phyloP scores from a whole-genome alignment of 2,329 filamentous ascomycete species.

The Colletotrichum viniferum region DNA sequence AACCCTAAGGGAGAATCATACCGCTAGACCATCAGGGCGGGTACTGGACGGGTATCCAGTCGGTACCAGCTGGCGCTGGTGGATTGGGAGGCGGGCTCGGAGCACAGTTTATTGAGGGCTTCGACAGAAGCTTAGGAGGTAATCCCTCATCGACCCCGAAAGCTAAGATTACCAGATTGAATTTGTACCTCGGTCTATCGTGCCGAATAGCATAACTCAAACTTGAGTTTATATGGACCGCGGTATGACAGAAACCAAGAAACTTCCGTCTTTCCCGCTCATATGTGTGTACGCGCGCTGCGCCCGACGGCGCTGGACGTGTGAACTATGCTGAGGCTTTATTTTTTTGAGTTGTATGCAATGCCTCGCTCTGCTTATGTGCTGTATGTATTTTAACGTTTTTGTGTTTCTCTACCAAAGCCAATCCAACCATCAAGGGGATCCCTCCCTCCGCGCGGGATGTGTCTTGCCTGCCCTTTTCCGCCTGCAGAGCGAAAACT shows the following conservation, averaged over 20 bases:
- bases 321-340: not conserved
- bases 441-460: not conserved
- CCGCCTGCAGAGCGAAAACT: not conserved
- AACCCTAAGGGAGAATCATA: slow-evolving; percentile 23
- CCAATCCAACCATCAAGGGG: not conserved
- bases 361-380: not conserved
- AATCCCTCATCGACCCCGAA: not conserved
- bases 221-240: not conserved
- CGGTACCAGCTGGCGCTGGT: not conserved
- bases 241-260: not conserved
- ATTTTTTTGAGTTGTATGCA: not conserved
- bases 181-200: not conserved
- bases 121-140: not conserved
- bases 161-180: not conserved
- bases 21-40: slow-evolving; percentile 21
- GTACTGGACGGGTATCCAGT: not conserved
- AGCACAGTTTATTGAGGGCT: not conserved
- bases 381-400: not conserved
- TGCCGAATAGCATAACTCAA: not conserved
- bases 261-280: not conserved
- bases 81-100: not conserved
- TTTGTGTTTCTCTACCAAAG: not conserved
- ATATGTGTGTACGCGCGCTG: not conserved
- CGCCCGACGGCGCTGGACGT: not conserved
- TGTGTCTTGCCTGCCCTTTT: not conserved